Conservation (phyloP, 306 rosid species). For the Fragaria iinumae region DNA sequence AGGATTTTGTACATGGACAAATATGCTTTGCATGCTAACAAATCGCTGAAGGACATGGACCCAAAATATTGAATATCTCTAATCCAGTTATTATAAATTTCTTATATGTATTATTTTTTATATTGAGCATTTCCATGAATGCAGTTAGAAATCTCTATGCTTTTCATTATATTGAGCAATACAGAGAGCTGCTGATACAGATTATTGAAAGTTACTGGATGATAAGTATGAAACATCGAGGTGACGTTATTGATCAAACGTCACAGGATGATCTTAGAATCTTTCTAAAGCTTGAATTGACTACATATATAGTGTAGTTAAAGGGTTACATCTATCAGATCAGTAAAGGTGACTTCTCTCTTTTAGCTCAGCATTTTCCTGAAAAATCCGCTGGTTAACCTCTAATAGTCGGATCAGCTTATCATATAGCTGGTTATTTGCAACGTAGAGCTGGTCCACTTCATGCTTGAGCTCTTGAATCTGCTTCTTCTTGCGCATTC, state of each 20-base stretch:
- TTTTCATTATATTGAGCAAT: not conserved
- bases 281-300: not conserved
- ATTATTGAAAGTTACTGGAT: not conserved
- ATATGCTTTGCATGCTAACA: slow-evolving; percentile 7
- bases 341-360: slow-evolving; percentile 30
- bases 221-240: not conserved
- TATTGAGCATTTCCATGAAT: not conserved
- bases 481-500: slow-evolving; percentile 44
- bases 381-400: slow-evolving; percentile 40
- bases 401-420: slow-evolving; percentile 36
- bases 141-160: not conserved
- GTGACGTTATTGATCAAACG: no score
- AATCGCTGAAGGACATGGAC: slow-evolving; percentile 5
- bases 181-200: not conserved
- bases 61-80: not conserved
- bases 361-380: slow-evolving; percentile 44
- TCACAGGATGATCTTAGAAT: not conserved
- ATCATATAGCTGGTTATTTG: slow-evolving; percentile 37
- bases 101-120: not conserved
- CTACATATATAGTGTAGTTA: not conserved
- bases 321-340: slow-evolving; percentile 13
- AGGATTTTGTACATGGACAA: not conserved
- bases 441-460: slow-evolving; percentile 28
- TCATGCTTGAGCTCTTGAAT: slow-evolving; percentile 39
- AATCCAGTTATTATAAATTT: slow-evolving; percentile 3